Conservation (phyloP, 768 basidiomycete genomes). For the Lactifluus subvellereus region DNA sequence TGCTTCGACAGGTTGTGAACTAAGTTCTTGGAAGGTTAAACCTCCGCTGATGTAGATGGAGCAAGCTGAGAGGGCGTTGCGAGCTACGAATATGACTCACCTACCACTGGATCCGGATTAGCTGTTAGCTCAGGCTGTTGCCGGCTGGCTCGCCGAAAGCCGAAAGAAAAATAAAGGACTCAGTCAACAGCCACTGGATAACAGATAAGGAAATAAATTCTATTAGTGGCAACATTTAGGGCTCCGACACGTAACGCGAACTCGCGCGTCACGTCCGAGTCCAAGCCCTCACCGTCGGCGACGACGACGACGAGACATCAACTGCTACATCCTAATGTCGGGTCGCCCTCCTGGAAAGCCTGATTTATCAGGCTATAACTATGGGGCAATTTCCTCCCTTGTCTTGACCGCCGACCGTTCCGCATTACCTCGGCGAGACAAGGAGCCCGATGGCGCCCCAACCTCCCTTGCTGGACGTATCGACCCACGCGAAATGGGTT, state of each 20-base stretch:
- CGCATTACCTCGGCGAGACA: conserved; percentile 76
- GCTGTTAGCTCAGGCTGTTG: too few species aligned
- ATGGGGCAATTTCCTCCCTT: conserved; percentile 89
- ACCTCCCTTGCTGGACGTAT: conserved; percentile 90
- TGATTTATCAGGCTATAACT: conserved; percentile 90
- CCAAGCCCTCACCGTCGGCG: not conserved
- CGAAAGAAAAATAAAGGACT: not conserved
- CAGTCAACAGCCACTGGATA: not conserved
- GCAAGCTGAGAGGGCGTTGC: too few species aligned
- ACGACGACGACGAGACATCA: conserved; percentile 18
- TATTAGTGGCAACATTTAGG: not conserved
- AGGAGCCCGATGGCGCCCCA: conserved; percentile 95
- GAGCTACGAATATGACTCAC: too few species aligned
- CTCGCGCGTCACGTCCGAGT: not conserved
- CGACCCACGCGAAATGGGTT: conserved; percentile 88
- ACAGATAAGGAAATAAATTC: not conserved
- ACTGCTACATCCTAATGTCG: conserved; percentile 32
- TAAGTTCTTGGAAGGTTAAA: too few species aligned
- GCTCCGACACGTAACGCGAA: not conserved
- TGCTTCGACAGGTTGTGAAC: too few species aligned
- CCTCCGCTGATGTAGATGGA: too few species aligned
- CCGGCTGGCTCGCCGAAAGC: too few species aligned
- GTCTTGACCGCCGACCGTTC: conserved; percentile 90
- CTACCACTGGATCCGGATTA: too few species aligned
- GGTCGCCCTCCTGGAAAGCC: conserved; percentile 46